Conservation (phyloP, 148 eudicot genomes). For the Fagopyrum homotropicum region DNA sequence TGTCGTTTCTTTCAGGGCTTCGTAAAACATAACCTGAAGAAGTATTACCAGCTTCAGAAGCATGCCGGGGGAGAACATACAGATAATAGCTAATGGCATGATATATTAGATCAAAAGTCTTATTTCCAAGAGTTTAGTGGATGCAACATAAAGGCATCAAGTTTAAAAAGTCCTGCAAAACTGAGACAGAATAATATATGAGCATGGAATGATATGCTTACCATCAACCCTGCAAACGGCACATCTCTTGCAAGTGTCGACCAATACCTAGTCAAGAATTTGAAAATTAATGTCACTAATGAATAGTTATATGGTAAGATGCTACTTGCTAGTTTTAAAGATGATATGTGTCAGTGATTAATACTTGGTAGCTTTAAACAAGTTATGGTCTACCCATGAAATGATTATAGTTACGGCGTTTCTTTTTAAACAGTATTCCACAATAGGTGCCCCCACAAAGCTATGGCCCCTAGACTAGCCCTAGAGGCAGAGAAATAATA, state of each 20-base stretch:
- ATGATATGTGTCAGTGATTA: too few relatives aligned
- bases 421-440: background rate
- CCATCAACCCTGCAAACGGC: conserved; percentile 98
- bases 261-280: conserved; percentile 54
- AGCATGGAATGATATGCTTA: conserved; percentile 18
- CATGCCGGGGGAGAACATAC: background rate
- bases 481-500: background rate
- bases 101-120: background rate
- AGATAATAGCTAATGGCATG: background rate
- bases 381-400: background rate
- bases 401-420: background rate
- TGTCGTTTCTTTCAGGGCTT: conserved; percentile 57
- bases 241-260: conserved; percentile 93
- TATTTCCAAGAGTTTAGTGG: background rate
- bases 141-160: background rate
- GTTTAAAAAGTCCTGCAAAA: background rate
- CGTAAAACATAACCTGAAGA: conserved; percentile 70
- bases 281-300: background rate
- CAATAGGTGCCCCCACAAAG: background rate
- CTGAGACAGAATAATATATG: background rate
- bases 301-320: background rate
- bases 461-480: background rate
- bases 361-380: too few relatives aligned
- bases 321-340: background rate
- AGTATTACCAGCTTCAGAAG: background rate